Conservation (phyloP, 208 protist species). For the Phytomonas sp. region DNA sequence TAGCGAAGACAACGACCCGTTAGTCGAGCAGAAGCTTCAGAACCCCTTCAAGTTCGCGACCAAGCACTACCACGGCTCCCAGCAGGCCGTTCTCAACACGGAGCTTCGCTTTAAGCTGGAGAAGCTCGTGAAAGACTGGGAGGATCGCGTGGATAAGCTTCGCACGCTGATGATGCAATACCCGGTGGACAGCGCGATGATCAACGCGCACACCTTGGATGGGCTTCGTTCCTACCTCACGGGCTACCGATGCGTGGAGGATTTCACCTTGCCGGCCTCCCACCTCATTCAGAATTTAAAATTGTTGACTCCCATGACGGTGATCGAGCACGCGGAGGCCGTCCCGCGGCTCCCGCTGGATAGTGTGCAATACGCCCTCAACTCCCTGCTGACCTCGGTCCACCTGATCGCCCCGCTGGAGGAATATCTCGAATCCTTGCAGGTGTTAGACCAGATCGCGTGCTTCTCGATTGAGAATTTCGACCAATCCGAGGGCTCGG, state of each 20-base stretch:
- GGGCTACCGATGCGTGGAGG: constrained; percentile 58
- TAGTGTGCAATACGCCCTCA: constrained; percentile 41
- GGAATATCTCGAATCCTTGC: constrained; percentile 33
- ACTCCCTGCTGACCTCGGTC: constrained; percentile 47
- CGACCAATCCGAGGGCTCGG: constrained; percentile 13
- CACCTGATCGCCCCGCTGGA: constrained; percentile 60
- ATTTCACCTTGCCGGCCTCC: constrained; percentile 22
- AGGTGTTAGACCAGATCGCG: constrained; percentile 30
- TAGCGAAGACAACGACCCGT: constrained; percentile 21
- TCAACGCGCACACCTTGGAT: constrained; percentile 29
- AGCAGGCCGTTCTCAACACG: constrained; percentile 70
- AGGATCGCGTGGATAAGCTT: constrained; percentile 32
- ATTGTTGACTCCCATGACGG: constrained; percentile 25
- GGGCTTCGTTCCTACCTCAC: constrained; percentile 34
- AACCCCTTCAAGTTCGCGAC: constrained; percentile 42
- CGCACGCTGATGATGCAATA: constrained; percentile 25
- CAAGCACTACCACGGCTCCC: constrained; percentile 58
- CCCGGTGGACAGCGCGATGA: constrained; percentile 26
- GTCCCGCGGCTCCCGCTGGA: constrained; percentile 33
- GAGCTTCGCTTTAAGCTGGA: constrained; percentile 60
- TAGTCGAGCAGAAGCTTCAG: constrained; percentile 22
- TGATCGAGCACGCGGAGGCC: constrained; percentile 23
- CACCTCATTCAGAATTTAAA: constrained; percentile 30
- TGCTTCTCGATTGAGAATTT: background rate
- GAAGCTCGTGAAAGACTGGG: constrained; percentile 37